These are phyloP conservation scores for Pulveroboletus ravenelii DNA, from an alignment of 768 basidiomycete genomes.

Conservation along the genomic window DNA sequence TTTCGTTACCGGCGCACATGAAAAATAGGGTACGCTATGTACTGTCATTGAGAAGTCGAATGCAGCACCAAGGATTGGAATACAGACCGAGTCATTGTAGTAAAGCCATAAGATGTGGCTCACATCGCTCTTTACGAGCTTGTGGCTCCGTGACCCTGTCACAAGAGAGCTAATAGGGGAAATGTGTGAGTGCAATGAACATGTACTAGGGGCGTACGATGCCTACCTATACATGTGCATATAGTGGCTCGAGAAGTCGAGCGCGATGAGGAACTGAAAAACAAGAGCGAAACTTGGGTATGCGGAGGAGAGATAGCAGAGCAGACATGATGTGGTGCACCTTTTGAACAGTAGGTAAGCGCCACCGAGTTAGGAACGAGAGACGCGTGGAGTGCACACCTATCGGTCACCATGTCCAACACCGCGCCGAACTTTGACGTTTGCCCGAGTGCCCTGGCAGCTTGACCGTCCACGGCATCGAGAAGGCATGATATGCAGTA, in stretches of 20 bases:
- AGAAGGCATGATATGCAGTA: slow-evolving; percentile 90
- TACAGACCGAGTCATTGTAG: slow-evolving; percentile 85
- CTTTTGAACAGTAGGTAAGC: slow-evolving; percentile 37
- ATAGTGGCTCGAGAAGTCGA: slow-evolving; percentile 98
- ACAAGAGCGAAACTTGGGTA: slow-evolving; percentile 81
- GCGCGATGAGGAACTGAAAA: slow-evolving; percentile 93
- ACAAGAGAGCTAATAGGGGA: slow-evolving; percentile 68
- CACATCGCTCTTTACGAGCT: slow-evolving; percentile 87
- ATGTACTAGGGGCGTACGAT: too few relatives aligned
- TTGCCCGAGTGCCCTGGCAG: slow-evolving; percentile 82
- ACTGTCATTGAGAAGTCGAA: background rate
- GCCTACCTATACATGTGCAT: slow-evolving; percentile 99
- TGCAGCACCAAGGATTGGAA: background rate
- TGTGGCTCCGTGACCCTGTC: slow-evolving; percentile 91
- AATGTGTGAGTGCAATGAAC: slow-evolving; percentile 3
- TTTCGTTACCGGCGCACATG: slow-evolving; percentile 92
- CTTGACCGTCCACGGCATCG: slow-evolving; percentile 93
- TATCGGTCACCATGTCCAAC: slow-evolving; percentile 98
- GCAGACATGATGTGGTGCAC: slow-evolving; percentile 91
- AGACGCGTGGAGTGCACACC: slow-evolving; percentile 47
- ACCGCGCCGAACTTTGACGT: slow-evolving; percentile 97
- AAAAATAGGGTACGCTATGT: slow-evolving; percentile 78
- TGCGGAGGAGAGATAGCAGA: slow-evolving; percentile 88
- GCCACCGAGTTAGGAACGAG: background rate
- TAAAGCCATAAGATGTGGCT: slow-evolving; percentile 88